phyloP scores from a whole-genome alignment of 2,329 filamentous ascomycete species.

The Fusarium neocosmosporiellum region DNA sequence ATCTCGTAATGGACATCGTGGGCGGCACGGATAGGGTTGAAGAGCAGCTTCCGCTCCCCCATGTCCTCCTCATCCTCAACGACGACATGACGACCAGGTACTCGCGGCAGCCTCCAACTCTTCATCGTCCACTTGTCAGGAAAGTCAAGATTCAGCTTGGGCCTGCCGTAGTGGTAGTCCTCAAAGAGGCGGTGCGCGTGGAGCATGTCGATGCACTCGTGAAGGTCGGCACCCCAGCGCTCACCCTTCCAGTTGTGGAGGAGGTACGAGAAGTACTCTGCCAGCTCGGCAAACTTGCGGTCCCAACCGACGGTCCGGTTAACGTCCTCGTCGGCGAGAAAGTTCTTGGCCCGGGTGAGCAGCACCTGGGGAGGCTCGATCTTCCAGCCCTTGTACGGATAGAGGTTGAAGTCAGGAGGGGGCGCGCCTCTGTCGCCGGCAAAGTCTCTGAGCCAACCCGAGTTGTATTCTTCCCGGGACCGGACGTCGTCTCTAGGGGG shows the following conservation, averaged over 20 bases:
- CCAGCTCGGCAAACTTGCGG: slow-evolving; percentile 49
- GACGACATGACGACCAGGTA: slow-evolving; percentile 24
- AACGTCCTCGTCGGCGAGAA: slow-evolving; percentile 61
- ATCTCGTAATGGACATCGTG: slow-evolving; percentile 44
- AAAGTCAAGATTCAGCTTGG: slow-evolving; percentile 44
- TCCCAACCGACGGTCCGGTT: slow-evolving; percentile 56
- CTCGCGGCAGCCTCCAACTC: slow-evolving; percentile 44
- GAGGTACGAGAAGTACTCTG: slow-evolving; percentile 54
- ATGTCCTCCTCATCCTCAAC: slow-evolving; percentile 3
- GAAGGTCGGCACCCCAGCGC: slow-evolving; percentile 46
- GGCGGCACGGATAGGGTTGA: slow-evolving; percentile 11
- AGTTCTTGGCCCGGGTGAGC: slow-evolving; percentile 52
- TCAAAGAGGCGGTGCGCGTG: slow-evolving; percentile 50
- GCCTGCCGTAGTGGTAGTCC: slow-evolving; percentile 47
- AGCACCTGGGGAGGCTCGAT: slow-evolving; percentile 49
- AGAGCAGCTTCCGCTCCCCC: slow-evolving; percentile 29
- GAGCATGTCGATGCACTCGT: slow-evolving; percentile 49
- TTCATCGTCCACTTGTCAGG: slow-evolving; percentile 22
- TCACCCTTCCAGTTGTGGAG: slow-evolving; percentile 33
- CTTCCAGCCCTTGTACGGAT: slow-evolving; percentile 49
- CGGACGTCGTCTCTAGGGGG: background rate
- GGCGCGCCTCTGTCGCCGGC: background rate
- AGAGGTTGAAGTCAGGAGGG: slow-evolving; percentile 13
- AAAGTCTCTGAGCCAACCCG: slow-evolving; percentile 8
- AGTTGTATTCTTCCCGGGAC: background rate